Base-by-base conservation (phyloP, 1,284 basidiomycete species). In the Volvariella surrecta region DNA sequence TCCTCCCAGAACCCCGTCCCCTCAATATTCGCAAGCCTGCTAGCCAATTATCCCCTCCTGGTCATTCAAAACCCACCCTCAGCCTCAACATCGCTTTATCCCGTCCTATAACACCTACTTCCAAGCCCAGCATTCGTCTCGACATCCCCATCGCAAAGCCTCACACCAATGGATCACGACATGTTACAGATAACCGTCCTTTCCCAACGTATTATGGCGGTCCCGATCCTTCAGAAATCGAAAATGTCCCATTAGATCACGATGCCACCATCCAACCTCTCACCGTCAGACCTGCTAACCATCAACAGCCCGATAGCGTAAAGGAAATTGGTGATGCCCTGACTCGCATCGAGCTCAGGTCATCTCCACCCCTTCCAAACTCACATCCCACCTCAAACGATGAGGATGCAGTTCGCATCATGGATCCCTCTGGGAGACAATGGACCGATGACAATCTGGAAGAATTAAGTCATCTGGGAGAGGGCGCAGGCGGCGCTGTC, bases 401-500 rank as follows among this genome's bases (percentile, higher is more conserved):
- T 2, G 58, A 63, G 32, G 55, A 55, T 3, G 48, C 51, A 2
- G 44, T 45, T 47, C 48, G 50, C 6, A 38, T 40, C 45, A 50
- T 52, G n/a, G 31, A 48, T 34, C 46, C 54, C n/a, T 46, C 58
- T 44, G 49, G 34, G 6, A 19, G 18, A 15, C 13, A 15, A n/a
- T 88, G 74, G 70, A 71, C 75, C 7, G 85, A 89, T 58, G 76
- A 77, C 39, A 66, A 82, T 50, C 68, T 96, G 32, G 84, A 89
- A 49, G 78, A 85, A 47, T 50, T 94, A 18, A 62, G 68, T 13
- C 71, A 86, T 32, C 68, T 99, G 0, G 96, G 96, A 10, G 96
- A 99, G 59, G 96, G 96, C 31, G 90, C 94, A 16, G 92, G 94
- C 44, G 96, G 96, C 32, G 89, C 92, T 4, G 96, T 99, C 16